These are phyloP conservation scores for Aspergillus cristatus DNA, from an alignment of 495 filamentous ascomycete genomes.

Conservation along the genomic window DNA sequence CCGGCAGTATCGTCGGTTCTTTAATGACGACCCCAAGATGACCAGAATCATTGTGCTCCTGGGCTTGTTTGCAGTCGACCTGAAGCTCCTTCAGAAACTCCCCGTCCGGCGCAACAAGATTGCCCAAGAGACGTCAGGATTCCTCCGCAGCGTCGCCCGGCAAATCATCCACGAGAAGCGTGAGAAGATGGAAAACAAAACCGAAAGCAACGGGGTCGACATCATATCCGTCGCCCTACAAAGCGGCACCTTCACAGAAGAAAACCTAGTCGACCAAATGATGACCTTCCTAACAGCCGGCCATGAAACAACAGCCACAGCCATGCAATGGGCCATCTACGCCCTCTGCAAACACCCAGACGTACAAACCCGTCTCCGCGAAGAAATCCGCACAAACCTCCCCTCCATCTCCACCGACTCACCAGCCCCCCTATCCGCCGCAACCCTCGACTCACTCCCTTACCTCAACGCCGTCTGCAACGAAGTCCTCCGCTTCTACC, in stretches of 20 bases:
- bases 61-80: constrained; percentile 30
- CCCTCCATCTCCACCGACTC: constrained; percentile 42
- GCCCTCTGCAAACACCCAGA: constrained; percentile 49
- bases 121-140: constrained; percentile 40
- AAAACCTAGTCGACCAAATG: constrained; percentile 78
- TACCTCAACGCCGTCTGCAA: constrained; percentile 56
- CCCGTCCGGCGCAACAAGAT: constrained; percentile 61
- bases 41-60: constrained; percentile 29
- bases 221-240: constrained; percentile 78
- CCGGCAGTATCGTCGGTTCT: constrained; percentile 49
- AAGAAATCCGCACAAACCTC: constrained; percentile 53
- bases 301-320: constrained; percentile 66
- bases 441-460: constrained; percentile 44
- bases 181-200: constrained; percentile 45
- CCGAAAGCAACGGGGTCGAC: constrained; percentile 45
- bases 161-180: constrained; percentile 63
- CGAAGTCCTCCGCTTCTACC: constrained; percentile 49
- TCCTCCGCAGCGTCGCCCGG: constrained; percentile 54
- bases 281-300: constrained; percentile 95
- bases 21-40: constrained; percentile 11
- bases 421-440: constrained; percentile 36
- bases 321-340: constrained; percentile 53
- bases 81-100: constrained; percentile 29
- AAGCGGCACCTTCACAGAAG: constrained; percentile 64
- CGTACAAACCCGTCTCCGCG: constrained; percentile 47